phyloP scores from a whole-genome alignment of 805 yeast species.

The Hanseniaspora meyeri region DNA sequence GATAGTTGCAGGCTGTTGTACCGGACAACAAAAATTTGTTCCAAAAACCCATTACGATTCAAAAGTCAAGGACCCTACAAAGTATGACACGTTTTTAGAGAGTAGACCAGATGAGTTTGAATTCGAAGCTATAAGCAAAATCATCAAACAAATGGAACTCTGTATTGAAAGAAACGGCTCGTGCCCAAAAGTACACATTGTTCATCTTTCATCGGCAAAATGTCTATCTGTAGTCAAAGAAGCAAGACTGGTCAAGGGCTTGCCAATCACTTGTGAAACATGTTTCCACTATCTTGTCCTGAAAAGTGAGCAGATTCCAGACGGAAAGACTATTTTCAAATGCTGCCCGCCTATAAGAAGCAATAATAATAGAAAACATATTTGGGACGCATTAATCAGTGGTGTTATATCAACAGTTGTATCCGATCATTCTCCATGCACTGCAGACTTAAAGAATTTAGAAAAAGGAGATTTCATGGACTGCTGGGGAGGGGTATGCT shows the following conservation, averaged over 20 bases:
- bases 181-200: conserved; percentile 70
- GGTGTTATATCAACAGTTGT: conserved; percentile 72
- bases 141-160: conserved; percentile 48
- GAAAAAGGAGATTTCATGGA: conserved; percentile 75
- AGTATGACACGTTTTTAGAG: conserved; percentile 60
- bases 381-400: conserved; percentile 67
- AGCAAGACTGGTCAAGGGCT: conserved; percentile 42
- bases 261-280: conserved; percentile 77
- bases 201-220: conserved; percentile 75
- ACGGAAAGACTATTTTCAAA: conserved; percentile 71
- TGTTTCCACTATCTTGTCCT: conserved; percentile 84
- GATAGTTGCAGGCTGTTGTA: conserved; percentile 13
- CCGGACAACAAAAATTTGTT: neutral
- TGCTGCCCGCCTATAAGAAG: conserved; percentile 92
- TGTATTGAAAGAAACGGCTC: conserved; percentile 22
- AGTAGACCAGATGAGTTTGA: conserved; percentile 86
- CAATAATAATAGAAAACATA: conserved; percentile 51
- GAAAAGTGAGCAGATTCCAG: conserved; percentile 63
- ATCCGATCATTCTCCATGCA: conserved; percentile 92
- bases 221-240: conserved; percentile 61
- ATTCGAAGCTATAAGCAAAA: conserved; percentile 64
- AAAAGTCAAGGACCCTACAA: conserved; percentile 41
- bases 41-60: neutral
- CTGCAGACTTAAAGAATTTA: conserved; percentile 75
- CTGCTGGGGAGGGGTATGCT: conserved; percentile 95